Percentiles rank a stretch among this genome's conserved stretches.
Conservation (phyloP, 192 early-diverging fungal genomes). For the Rhizoclosmatium globosum region DNA sequence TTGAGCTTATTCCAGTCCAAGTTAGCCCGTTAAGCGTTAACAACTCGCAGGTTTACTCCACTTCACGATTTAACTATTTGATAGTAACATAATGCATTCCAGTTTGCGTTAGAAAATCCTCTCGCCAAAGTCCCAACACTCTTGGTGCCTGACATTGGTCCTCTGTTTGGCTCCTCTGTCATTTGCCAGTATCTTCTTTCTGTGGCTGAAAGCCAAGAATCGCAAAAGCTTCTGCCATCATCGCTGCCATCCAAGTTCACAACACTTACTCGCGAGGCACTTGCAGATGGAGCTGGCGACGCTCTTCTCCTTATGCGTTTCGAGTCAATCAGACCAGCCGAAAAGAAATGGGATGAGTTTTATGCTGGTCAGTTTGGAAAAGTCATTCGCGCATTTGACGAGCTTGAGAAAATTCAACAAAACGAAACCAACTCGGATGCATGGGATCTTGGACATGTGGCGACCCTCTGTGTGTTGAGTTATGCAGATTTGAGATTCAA, state of each 20-base stretch:
- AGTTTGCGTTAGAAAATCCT: slow-evolving; percentile 19
- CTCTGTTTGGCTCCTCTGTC: slow-evolving; percentile 21
- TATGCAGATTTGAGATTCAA: background rate
- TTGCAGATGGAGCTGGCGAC: slow-evolving; percentile 27
- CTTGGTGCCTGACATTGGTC: slow-evolving; percentile 2
- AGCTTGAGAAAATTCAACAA: background rate
- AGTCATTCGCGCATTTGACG: slow-evolving; percentile 14
- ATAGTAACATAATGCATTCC: background rate
- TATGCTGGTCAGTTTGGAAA: slow-evolving; percentile 26
- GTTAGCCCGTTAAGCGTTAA: background rate
- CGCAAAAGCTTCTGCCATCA: too few relatives aligned
- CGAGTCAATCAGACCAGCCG: slow-evolving; percentile 23
- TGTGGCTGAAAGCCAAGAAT: background rate
- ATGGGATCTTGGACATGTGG: background rate
- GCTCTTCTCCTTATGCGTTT: slow-evolving; percentile 20
- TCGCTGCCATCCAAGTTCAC: background rate
- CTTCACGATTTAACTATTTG: too few relatives aligned
- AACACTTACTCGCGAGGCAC: slow-evolving; percentile 8
- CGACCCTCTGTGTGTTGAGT: background rate
- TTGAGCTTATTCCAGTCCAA: slow-evolving; percentile 1
- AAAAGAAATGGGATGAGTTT: slow-evolving; percentile 8
- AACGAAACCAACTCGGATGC: background rate
- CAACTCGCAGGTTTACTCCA: too few relatives aligned
- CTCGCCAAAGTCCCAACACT: slow-evolving; percentile 36
- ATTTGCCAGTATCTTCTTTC: slow-evolving; percentile 31